phyloP scores from a whole-genome alignment of 495 filamentous ascomycete genomes.

The Jackrogersella multiformis region DNA sequence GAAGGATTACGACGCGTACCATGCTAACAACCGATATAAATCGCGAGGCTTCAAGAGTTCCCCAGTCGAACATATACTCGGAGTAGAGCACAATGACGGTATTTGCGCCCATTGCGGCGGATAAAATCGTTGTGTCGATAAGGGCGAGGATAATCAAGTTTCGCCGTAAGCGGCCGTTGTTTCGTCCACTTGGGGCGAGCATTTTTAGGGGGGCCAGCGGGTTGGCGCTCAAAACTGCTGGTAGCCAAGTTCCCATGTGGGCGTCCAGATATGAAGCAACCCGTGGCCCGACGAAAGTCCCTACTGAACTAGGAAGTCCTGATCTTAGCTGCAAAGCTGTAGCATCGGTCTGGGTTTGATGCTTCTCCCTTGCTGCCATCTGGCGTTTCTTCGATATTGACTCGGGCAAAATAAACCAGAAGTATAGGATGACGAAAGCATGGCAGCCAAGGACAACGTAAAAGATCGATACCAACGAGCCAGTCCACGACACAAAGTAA shows the following conservation, averaged over 20 bases:
- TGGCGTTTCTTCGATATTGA: constrained; percentile 77
- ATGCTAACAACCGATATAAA: constrained; percentile 82
- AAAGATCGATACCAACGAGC: constrained; percentile 76
- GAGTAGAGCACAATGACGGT: constrained; percentile 83
- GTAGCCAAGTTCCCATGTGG: constrained; percentile 54
- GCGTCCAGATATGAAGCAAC: constrained; percentile 38
- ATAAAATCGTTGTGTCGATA: constrained; percentile 80
- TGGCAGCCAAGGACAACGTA: constrained; percentile 79
- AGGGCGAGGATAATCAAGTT: constrained; percentile 83
- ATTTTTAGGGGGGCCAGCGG: constrained; percentile 79
- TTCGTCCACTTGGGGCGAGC: constrained; percentile 73
- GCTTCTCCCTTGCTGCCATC: constrained; percentile 71
- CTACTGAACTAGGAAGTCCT: constrained; percentile 31
- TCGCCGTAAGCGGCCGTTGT: constrained; percentile 69
- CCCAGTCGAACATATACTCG: constrained; percentile 82
- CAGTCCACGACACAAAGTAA: constrained; percentile 75
- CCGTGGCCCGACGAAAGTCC: constrained; percentile 27
- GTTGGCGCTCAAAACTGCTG: constrained; percentile 55
- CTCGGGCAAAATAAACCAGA: constrained; percentile 79
- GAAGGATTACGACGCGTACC: constrained; percentile 75
- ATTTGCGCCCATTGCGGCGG: constrained; percentile 81
- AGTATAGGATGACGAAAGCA: constrained; percentile 70
- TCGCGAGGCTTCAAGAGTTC: constrained; percentile 74
- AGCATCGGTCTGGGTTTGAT: constrained; percentile 52
- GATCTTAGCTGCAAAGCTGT: constrained; percentile 27